Conservation (phyloP, 2,329 filamentous ascomycete species). For the Aspergillus ibericus region DNA sequence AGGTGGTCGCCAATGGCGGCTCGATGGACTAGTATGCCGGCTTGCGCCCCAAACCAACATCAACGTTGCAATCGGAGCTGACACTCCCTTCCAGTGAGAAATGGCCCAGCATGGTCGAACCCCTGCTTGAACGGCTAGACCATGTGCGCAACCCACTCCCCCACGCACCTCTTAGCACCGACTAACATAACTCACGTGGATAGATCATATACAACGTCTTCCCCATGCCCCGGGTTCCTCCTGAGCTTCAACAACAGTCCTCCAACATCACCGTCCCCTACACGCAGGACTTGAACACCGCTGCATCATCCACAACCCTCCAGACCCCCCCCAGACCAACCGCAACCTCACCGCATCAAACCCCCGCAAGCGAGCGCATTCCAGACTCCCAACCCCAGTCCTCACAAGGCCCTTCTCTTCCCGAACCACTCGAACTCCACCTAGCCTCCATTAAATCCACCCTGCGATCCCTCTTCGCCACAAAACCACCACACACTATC, state of each 20-base stretch:
- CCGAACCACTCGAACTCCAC: constrained; percentile 63
- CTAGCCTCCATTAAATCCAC: constrained; percentile 60
- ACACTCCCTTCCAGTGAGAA: constrained; percentile 55
- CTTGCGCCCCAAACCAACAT: not conserved
- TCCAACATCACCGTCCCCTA: constrained; percentile 24
- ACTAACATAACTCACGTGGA: constrained; percentile 2
- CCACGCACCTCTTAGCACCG: not conserved
- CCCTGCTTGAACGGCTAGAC: constrained; percentile 68
- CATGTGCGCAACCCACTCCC: constrained; percentile 46
- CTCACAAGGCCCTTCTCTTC: constrained; percentile 53
- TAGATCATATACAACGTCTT: constrained; percentile 78
- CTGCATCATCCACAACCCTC: constrained; percentile 35
- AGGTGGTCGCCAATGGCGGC: constrained; percentile 58
- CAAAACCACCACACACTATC: constrained; percentile 83
- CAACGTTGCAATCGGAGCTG: constrained; percentile 21
- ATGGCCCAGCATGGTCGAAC: constrained; percentile 68
- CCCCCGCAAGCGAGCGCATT: constrained; percentile 42
- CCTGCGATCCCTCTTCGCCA: constrained; percentile 66
- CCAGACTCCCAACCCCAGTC: constrained; percentile 45
- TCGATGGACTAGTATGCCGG: constrained; percentile 57
- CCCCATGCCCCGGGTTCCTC: constrained; percentile 63
- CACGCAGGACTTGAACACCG: constrained; percentile 29
- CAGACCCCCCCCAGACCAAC: constrained; percentile 40
- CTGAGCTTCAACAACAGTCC: constrained; percentile 31
- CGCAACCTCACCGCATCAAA: constrained; percentile 34